phyloP scores from a whole-genome alignment of 108 stramenopile species.

The Stephanodiscus triporus region DNA sequence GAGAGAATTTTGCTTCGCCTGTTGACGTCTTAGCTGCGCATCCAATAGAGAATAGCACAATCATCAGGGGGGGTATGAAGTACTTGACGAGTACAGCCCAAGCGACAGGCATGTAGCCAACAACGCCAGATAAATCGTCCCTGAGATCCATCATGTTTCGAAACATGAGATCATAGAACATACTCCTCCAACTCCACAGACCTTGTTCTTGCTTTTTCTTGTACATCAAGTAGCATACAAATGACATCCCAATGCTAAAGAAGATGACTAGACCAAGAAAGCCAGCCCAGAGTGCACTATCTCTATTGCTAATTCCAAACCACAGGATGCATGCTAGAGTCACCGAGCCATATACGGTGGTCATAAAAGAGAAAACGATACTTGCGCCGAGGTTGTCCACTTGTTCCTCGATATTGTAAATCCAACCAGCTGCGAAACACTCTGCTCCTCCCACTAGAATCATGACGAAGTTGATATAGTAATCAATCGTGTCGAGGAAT shows the following conservation, averaged over 20 bases:
- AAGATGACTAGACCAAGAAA: slow-evolving; percentile 49
- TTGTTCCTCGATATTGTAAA: slow-evolving; percentile 51
- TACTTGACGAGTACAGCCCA: slow-evolving; percentile 64
- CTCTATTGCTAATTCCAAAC: slow-evolving; percentile 47
- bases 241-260: slow-evolving; percentile 33
- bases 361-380: slow-evolving; percentile 50
- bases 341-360: slow-evolving; percentile 55
- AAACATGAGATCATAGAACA: slow-evolving; percentile 50
- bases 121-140: slow-evolving; percentile 42
- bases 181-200: slow-evolving; percentile 20
- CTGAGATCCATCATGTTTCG: slow-evolving; percentile 51
- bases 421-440: slow-evolving; percentile 64
- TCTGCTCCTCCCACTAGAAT: slow-evolving; percentile 65
- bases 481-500: slow-evolving; percentile 66
- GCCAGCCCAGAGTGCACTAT: slow-evolving; percentile 45
- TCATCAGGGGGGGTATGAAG: slow-evolving; percentile 57
- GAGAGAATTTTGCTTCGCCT: slow-evolving; percentile 41
- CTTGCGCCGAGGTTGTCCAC: slow-evolving; percentile 39
- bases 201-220: slow-evolving; percentile 30
- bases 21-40: slow-evolving; percentile 27
- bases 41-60: slow-evolving; percentile 55
- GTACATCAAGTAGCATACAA: slow-evolving; percentile 39
- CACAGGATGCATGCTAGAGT: slow-evolving; percentile 52
- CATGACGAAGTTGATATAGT: slow-evolving; percentile 73
- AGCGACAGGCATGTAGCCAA: slow-evolving; percentile 52